Conservation (phyloP, 495 filamentous ascomycete genomes). For the Annulohypoxylon nitens region DNA sequence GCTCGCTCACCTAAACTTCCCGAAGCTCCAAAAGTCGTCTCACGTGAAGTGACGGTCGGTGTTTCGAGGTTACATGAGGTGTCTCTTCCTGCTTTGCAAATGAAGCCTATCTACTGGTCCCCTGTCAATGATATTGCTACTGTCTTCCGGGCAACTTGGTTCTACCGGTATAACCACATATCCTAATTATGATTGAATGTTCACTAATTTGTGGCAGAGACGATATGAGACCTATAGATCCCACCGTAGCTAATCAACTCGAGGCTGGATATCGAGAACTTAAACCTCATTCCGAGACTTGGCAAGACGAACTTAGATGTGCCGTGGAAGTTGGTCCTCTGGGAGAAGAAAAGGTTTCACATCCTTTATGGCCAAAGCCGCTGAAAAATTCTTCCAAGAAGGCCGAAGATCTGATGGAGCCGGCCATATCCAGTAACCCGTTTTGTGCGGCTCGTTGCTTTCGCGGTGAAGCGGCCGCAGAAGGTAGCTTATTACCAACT, state of each 20-base stretch:
- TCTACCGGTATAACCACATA: slow-evolving; percentile 72
- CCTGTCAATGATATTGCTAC: slow-evolving; percentile 90
- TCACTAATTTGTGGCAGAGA: slow-evolving; percentile 61
- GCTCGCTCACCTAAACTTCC: slow-evolving; percentile 18
- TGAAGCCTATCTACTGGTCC: slow-evolving; percentile 98
- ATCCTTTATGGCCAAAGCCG: slow-evolving; percentile 80
- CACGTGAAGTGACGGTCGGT: slow-evolving; percentile 75
- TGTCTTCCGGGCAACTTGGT: slow-evolving; percentile 93
- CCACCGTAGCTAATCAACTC: slow-evolving; percentile 89
- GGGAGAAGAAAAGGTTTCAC: slow-evolving; percentile 90
- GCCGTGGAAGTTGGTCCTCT: slow-evolving; percentile 90
- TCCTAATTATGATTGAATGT: background rate
- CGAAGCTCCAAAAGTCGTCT: slow-evolving; percentile 37
- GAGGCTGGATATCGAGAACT: slow-evolving; percentile 90
- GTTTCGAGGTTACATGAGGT: slow-evolving; percentile 78
- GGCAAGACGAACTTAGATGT: slow-evolving; percentile 91
- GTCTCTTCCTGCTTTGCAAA: slow-evolving; percentile 71
- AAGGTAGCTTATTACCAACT: slow-evolving; percentile 61
- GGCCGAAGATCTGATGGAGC: slow-evolving; percentile 55
- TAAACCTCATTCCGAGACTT: slow-evolving; percentile 91
- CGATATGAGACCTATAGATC: slow-evolving; percentile 90
- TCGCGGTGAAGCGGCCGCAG: slow-evolving; percentile 66
- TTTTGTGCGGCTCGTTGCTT: slow-evolving; percentile 68
- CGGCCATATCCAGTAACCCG: slow-evolving; percentile 65
- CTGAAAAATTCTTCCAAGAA: slow-evolving; percentile 56